Conservation (phyloP, 148 eudicot species). For the Amaranthus palmeri region DNA sequence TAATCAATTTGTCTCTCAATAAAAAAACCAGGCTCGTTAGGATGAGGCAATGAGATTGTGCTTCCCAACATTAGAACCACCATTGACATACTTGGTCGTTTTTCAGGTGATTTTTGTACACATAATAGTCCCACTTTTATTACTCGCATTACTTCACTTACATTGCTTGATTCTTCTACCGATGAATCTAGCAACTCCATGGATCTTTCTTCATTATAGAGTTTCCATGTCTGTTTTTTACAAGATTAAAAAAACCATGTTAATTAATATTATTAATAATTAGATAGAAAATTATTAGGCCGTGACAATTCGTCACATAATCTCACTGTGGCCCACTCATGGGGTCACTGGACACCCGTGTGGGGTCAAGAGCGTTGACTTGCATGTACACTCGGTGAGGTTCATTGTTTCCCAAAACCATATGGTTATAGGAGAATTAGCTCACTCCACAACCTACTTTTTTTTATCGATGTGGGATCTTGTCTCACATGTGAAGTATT, state of each 20-base stretch:
- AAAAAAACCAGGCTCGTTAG: not conserved
- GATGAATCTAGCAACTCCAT: not conserved
- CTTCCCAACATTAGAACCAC: constrained; percentile 6
- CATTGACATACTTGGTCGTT: not conserved
- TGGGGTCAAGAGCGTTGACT: no score
- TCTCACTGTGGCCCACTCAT: no score
- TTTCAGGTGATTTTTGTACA: not conserved
- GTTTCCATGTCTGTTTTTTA: not conserved
- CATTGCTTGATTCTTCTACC: not conserved
- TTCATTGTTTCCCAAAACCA: no score
- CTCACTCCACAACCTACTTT: no score
- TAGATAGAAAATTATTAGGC: no score
- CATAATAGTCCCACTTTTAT: not conserved
- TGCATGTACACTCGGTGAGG: no score
- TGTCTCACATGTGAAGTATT: no score
- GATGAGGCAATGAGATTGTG: not conserved
- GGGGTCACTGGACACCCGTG: no score
- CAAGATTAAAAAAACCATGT: not conserved
- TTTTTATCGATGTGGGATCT: no score
- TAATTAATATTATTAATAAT: no score
- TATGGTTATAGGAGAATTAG: no score
- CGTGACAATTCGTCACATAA: no score
- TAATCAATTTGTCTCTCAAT: not conserved
- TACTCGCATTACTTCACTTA: not conserved
- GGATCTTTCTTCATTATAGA: not conserved